A percentile compares a stretch with the other conserved stretches of the same genome.
Evolutionary conservation across 2,329 filamentous ascomycete species (phyloP).

Genomic region (Parasarocladium wereldwijsianum): DNA sequence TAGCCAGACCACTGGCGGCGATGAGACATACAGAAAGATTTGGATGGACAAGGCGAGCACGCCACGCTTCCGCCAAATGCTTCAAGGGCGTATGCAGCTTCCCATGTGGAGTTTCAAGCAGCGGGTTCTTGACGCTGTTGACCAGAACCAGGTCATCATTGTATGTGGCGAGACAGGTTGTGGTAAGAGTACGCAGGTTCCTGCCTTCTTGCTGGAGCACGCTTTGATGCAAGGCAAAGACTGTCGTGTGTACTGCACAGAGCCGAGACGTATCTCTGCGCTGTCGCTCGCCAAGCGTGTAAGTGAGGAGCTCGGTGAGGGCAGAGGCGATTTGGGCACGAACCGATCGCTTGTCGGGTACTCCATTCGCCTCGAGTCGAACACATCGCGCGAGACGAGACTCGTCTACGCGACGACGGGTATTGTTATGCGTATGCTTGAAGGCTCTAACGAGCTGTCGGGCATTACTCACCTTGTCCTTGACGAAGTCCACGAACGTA

Average conservation of each 20-base stretch:
- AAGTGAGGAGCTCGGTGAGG: constrained; percentile 86
- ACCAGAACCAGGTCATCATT: constrained; percentile 73
- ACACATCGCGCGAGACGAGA: constrained; percentile 65
- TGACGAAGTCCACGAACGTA: constrained; percentile 94
- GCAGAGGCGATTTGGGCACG: constrained; percentile 67
- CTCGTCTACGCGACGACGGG: constrained; percentile 81
- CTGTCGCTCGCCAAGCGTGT: constrained; percentile 88
- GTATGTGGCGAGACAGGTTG: constrained; percentile 94
- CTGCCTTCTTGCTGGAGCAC: constrained; percentile 81
- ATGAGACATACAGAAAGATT: constrained; percentile 39
- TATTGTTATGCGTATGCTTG: constrained; percentile 97
- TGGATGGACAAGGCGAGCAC: constrained; percentile 44
- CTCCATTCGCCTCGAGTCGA: constrained; percentile 84
- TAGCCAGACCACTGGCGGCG: constrained; percentile 21
- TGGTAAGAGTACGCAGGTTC: constrained; percentile 96
- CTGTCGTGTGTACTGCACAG: constrained; percentile 91
- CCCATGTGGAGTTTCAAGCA: constrained; percentile 81
- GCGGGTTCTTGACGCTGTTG: constrained; percentile 63
- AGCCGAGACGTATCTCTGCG: constrained; percentile 88
- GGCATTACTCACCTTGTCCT: constrained; percentile 90
- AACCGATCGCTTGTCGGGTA: constrained; percentile 78
- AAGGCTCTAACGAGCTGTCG: constrained; percentile 69
- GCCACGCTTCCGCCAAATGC: constrained; percentile 62
- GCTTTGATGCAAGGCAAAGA: constrained; percentile 64
- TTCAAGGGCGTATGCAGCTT: constrained; percentile 60